These are phyloP conservation scores for Candida albicans DNA, from an alignment of 1,139 yeast species.

Conservation along the genomic window DNA sequence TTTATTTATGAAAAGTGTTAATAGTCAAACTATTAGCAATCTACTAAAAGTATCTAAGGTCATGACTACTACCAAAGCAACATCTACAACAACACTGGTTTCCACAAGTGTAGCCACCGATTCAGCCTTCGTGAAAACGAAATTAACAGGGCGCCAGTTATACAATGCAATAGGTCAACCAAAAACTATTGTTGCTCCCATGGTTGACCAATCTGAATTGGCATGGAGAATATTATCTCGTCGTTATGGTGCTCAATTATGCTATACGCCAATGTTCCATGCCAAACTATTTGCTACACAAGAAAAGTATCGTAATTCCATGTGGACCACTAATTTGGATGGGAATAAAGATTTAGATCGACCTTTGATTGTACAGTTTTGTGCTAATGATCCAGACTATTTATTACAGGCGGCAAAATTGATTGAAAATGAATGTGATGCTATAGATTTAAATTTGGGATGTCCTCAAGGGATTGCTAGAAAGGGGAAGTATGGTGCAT, in stretches of 20 bases:
- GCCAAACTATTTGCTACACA: slow-evolving; percentile 87
- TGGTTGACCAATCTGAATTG: slow-evolving; percentile 96
- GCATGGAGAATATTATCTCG: slow-evolving; percentile 94
- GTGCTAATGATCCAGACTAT: slow-evolving; percentile 92
- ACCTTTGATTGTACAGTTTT: slow-evolving; percentile 89
- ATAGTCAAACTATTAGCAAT: no score
- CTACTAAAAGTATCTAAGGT: no score
- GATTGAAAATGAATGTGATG: slow-evolving; percentile 88
- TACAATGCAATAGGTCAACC: slow-evolving; percentile 74
- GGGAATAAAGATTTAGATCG: slow-evolving; percentile 69
- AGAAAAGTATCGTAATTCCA: slow-evolving; percentile 72
- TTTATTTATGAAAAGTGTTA: no score
- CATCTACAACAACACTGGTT: no score
- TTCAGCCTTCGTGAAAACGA: not conserved
- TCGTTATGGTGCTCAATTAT: slow-evolving; percentile 86
- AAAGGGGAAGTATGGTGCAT: slow-evolving; percentile 94
- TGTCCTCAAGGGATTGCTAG: slow-evolving; percentile 98
- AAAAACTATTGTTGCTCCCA: slow-evolving; percentile 88
- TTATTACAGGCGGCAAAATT: slow-evolving; percentile 74
- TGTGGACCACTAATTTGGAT: slow-evolving; percentile 66
- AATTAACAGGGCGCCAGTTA: slow-evolving; percentile 61
- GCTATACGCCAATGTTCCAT: slow-evolving; percentile 97
- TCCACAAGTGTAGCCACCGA: not conserved
- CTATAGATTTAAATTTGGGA: slow-evolving; percentile 92
- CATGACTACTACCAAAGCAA: no score